phyloP scores from a whole-genome alignment of 2,329 filamentous ascomycete genomes.

The Coniochaeta sp. region DNA sequence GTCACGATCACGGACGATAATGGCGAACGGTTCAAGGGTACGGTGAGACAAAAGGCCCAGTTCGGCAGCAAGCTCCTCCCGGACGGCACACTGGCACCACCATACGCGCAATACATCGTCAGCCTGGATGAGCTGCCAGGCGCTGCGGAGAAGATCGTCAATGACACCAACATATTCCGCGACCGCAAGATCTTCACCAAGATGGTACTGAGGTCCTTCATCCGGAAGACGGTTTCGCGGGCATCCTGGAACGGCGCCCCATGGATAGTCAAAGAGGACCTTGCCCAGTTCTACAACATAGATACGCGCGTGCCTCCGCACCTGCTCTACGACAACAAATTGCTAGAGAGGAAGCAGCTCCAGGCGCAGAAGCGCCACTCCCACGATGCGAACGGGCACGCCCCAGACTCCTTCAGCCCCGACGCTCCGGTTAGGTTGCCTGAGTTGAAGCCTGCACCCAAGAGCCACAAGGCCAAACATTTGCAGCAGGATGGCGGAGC shows the following conservation, averaged over 20 bases:
- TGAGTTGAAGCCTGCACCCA: slow-evolving; percentile 66
- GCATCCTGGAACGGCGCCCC: slow-evolving; percentile 95
- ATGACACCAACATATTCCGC: slow-evolving; percentile 74
- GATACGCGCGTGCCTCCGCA: slow-evolving; percentile 80
- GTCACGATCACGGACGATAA: slow-evolving; percentile 67
- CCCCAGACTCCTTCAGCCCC: slow-evolving; percentile 23
- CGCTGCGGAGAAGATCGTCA: slow-evolving; percentile 69
- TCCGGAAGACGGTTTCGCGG: slow-evolving; percentile 87
- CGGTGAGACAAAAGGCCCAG: slow-evolving; percentile 78
- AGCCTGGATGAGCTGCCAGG: slow-evolving; percentile 60
- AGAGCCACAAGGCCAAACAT: slow-evolving; percentile 55
- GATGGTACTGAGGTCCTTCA: slow-evolving; percentile 84
- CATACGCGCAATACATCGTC: slow-evolving; percentile 76
- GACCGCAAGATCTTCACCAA: slow-evolving; percentile 94
- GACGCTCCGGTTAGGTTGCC: slow-evolving; percentile 54
- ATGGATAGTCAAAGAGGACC: slow-evolving; percentile 85
- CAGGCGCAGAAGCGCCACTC: slow-evolving; percentile 58
- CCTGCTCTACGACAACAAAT: slow-evolving; percentile 72
- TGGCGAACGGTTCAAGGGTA: slow-evolving; percentile 63
- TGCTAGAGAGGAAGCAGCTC: slow-evolving; percentile 67
- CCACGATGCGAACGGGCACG: slow-evolving; percentile 38
- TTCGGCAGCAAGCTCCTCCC: slow-evolving; percentile 57
- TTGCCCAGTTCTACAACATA: slow-evolving; percentile 79
- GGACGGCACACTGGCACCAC: slow-evolving; percentile 63
- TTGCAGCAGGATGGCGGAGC: slow-evolving; percentile 24